Conservation (phyloP, 495 filamentous ascomycete genomes). For the Penicillium simplicissimum region DNA sequence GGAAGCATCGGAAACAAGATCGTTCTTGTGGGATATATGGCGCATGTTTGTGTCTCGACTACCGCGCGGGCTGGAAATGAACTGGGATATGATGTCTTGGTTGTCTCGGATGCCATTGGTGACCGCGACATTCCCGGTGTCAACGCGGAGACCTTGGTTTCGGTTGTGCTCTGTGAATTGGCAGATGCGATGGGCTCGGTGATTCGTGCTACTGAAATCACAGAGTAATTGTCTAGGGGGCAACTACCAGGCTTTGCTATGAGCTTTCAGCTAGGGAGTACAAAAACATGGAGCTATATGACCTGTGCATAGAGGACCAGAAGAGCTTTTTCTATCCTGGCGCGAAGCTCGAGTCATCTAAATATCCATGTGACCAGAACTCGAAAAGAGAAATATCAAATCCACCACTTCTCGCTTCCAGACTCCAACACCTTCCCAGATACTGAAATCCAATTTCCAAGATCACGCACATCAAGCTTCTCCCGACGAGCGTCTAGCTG, state of each 20-base stretch:
- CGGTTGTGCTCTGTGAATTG: conserved; percentile 45
- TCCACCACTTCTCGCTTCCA: background rate
- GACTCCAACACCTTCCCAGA: background rate
- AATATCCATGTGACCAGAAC: background rate
- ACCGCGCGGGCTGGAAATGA: conserved; percentile 57
- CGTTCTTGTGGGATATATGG: conserved; percentile 56
- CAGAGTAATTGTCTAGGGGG: background rate
- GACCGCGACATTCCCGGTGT: conserved; percentile 59
- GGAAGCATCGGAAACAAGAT: conserved; percentile 46
- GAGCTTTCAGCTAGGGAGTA: no score
- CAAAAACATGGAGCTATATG: no score
- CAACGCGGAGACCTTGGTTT: conserved; percentile 38
- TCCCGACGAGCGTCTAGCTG: background rate
- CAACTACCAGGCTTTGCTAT: background rate
- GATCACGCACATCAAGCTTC: background rate
- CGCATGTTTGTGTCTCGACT: conserved; percentile 63
- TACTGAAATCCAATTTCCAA: background rate
- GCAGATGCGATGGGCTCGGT: conserved; percentile 44
- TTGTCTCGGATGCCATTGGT: conserved; percentile 57
- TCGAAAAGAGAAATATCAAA: background rate
- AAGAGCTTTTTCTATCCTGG: background rate
- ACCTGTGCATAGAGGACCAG: background rate
- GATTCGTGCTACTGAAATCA: background rate
- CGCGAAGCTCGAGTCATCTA: background rate
- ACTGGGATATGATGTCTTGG: conserved; percentile 58